These are phyloP conservation scores for Simplicillium aogashimaense DNA, from an alignment of 2,329 filamentous ascomycete species.

Conservation along the genomic window DNA sequence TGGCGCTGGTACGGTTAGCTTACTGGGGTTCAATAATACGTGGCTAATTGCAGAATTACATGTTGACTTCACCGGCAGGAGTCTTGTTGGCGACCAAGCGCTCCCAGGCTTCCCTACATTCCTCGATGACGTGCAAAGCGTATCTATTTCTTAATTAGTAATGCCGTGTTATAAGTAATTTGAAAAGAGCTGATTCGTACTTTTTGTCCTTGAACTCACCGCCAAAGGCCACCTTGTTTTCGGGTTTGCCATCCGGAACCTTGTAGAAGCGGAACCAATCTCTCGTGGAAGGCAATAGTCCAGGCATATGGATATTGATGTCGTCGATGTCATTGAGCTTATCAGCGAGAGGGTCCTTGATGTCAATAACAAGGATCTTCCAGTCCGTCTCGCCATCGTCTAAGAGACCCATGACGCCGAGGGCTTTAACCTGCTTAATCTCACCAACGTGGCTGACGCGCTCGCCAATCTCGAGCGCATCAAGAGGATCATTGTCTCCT, in stretches of 20 bases:
- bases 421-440: slow-evolving; percentile 15
- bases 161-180: slow-evolving; percentile 3
- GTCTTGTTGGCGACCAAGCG: slow-evolving; percentile 89
- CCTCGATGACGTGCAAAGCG: slow-evolving; percentile 87
- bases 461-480: slow-evolving; percentile 15
- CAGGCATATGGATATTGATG: not conserved
- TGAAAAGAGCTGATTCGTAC: no score
- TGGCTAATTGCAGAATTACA: slow-evolving; percentile 47
- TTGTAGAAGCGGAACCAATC: no score
- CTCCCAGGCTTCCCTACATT: slow-evolving; percentile 97
- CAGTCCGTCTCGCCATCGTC: slow-evolving; percentile 14
- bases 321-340: not conserved
- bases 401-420: slow-evolving; percentile 12
- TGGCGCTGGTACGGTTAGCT: slow-evolving; percentile 52
- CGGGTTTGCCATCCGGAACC: no score
- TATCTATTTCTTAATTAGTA: slow-evolving; percentile 46
- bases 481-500: slow-evolving; percentile 16
- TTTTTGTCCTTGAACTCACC: no score
- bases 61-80: slow-evolving; percentile 63
- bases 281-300: no score
- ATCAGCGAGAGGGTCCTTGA: slow-evolving; percentile 11
- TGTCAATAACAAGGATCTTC: slow-evolving; percentile 13
- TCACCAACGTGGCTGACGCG: slow-evolving; percentile 12
- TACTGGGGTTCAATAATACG: slow-evolving; percentile 12
- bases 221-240: no score